Evolutionary conservation across 2,329 filamentous ascomycete genomes (phyloP).

Genomic region (Ophiobolus disseminans): DNA sequence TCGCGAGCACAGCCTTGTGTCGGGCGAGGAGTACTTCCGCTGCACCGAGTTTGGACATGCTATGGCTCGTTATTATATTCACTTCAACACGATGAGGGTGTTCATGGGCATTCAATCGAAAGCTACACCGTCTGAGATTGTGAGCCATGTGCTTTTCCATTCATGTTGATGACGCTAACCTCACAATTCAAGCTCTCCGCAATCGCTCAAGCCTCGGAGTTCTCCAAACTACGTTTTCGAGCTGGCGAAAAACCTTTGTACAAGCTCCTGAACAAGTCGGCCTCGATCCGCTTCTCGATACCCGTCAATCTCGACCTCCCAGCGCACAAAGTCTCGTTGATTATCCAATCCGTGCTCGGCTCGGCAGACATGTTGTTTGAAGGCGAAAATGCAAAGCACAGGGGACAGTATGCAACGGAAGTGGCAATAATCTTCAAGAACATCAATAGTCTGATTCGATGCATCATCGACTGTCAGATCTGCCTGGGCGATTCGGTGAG

Average conservation of each 20-base stretch:
- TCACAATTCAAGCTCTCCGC: conserved; percentile 63
- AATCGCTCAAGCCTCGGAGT: conserved; percentile 74
- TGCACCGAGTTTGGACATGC: conserved; percentile 77
- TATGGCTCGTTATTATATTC: conserved; percentile 84
- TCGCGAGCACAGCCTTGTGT: conserved; percentile 65
- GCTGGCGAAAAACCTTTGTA: conserved; percentile 72
- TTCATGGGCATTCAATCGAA: conserved; percentile 69
- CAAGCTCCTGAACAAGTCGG: conserved; percentile 73
- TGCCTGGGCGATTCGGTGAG: conserved; percentile 69
- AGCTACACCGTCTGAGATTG: conserved; percentile 71
- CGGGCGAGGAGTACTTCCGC: conserved; percentile 56
- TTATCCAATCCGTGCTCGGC: conserved; percentile 79
- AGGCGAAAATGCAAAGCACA: conserved; percentile 64
- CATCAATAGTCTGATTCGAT: conserved; percentile 73
- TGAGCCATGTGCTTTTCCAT: conserved; percentile 51
- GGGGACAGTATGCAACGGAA: conserved; percentile 65
- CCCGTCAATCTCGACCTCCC: conserved; percentile 70
- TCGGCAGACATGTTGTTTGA: conserved; percentile 62
- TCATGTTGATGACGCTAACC: conserved; percentile 6
- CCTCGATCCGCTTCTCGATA: conserved; percentile 73
- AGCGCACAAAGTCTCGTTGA: conserved; percentile 77
- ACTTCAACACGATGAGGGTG: conserved; percentile 78
- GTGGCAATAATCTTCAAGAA: conserved; percentile 71
- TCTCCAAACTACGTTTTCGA: conserved; percentile 74
- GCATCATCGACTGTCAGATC: conserved; percentile 77